Evolutionary conservation across 306 rosid genomes (phyloP), one percentile per base, ranked within the genome.

Genomic region (Castanea sativa): DNA sequence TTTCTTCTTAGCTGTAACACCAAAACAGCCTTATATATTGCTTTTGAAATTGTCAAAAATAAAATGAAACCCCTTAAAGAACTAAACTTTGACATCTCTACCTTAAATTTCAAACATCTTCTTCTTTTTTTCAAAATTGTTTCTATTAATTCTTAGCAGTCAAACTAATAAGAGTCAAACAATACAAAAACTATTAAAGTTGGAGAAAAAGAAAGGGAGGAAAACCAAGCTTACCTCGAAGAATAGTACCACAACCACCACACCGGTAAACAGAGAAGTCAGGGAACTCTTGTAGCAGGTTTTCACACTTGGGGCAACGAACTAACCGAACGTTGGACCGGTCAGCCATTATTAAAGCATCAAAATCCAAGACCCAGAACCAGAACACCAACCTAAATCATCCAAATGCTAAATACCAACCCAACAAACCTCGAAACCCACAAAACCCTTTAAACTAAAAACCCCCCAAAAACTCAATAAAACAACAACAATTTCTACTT

Each of bases 201-300:
- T 13, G 8, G 19, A 69, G 43, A 51, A 32, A 32, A 78, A 7
- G 49, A 30, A 33, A 18, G 4, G 51, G 63, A 18, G 60, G 19
- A 75, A 16, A 70, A 67, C 29, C 1, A 35, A 68, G 45, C 83
- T 43, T 80, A 76, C 91, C 85, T 85, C 79, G 64, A 49, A 78
- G 87, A 80, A 74, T 76, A 69, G 73, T 29, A 15, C 78, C 87
- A 65, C 88, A 85, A 2, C 85, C 81, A 69, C 86, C 88, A 65
- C 85, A 85, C 81, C 65, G 69, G 51, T 83, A 83, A 73, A 79
- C 75, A 58, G 86, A 67, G 52, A 60, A 72, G 27, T 63, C 79
- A 2, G 76, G 70, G n/a, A 41, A 80, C 57, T 82, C 83, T 18
- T 77, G 83, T 58, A 83, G 70, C 20, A 81, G 73, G 49, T 85